phyloP scores from a whole-genome alignment of 352 stramenopile species.

The Phytophthora brassicae region DNA sequence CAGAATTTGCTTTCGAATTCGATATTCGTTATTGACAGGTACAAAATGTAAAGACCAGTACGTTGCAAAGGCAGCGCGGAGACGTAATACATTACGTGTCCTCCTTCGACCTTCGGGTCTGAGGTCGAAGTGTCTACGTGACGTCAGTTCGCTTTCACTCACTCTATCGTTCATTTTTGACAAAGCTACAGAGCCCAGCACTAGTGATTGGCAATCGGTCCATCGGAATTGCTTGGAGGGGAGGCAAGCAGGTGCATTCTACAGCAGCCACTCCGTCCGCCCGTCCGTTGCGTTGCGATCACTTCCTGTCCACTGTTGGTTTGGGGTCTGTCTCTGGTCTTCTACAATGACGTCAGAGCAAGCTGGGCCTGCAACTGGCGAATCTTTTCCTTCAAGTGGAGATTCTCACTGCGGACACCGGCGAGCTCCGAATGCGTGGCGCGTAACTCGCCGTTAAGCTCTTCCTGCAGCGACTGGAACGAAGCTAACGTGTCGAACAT shows the following conservation, averaged over 20 bases:
- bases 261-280: slow-evolving; percentile 20
- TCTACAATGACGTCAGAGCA: slow-evolving; percentile 56
- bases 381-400: slow-evolving; percentile 59
- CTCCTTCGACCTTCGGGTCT: too few species aligned
- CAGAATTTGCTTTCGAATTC: too few species aligned
- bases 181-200: slow-evolving; percentile 17
- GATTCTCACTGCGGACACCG: slow-evolving; percentile 53
- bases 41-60: background rate
- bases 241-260: slow-evolving; percentile 14
- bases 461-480: slow-evolving; percentile 65
- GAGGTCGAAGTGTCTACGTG: background rate
- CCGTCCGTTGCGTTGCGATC: slow-evolving; percentile 32
- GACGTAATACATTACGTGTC: too few species aligned
- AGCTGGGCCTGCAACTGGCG: slow-evolving; percentile 64
- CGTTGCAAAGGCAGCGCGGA: slow-evolving; percentile 4
- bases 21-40: background rate
- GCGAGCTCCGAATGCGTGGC: slow-evolving; percentile 51
- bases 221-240: slow-evolving; percentile 23
- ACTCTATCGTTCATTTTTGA: slow-evolving; percentile 17
- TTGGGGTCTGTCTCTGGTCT: slow-evolving; percentile 22
- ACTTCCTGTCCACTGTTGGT: slow-evolving; percentile 8
- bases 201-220: background rate
- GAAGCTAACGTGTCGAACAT: slow-evolving; percentile 75
- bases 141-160: slow-evolving; percentile 5
- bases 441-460: slow-evolving; percentile 54